Percentiles rank a stretch among this genome's conserved stretches.
Conservation (phyloP, 805 yeast species). For the Yarrowia sp. region DNA sequence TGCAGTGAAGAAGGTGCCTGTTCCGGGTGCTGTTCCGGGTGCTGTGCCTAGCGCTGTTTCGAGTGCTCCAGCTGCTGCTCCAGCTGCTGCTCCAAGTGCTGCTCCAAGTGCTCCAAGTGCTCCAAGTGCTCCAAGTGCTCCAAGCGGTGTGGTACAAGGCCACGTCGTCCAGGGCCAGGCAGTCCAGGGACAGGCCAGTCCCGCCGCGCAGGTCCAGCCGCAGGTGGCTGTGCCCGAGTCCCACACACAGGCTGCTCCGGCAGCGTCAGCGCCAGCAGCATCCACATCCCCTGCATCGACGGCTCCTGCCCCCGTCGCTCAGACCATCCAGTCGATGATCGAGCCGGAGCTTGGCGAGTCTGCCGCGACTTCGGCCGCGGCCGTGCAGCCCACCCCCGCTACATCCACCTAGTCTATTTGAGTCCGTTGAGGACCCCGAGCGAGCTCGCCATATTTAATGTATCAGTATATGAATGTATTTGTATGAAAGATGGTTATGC, state of each 20-base stretch:
- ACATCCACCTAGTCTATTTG: background rate
- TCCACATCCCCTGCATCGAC: no score
- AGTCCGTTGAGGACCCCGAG: background rate
- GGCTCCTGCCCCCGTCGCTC: background rate
- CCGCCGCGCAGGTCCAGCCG: background rate
- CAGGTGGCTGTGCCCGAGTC: background rate
- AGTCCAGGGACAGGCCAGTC: background rate
- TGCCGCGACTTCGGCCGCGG: background rate
- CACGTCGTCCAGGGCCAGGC: constrained; percentile 6
- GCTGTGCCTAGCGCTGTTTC: no score
- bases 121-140: no score
- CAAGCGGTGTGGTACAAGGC: background rate
- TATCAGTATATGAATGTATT: constrained; percentile 12
- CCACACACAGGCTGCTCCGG: background rate
- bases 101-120: no score
- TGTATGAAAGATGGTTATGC: no score
- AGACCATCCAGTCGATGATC: constrained; percentile 12
- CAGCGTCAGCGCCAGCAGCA: background rate
- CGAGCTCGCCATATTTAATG: constrained; percentile 11
- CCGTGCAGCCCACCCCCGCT: constrained; percentile 1
- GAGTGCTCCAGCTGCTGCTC: no score
- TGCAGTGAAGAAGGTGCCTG: constrained; percentile 13
- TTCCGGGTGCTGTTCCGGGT: no score
- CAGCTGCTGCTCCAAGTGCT: no score
- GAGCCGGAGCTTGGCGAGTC: constrained; percentile 10